These are phyloP conservation scores for Aquanectria penicillioides DNA, from an alignment of 2,329 filamentous ascomycete genomes.

Conservation along the genomic window DNA sequence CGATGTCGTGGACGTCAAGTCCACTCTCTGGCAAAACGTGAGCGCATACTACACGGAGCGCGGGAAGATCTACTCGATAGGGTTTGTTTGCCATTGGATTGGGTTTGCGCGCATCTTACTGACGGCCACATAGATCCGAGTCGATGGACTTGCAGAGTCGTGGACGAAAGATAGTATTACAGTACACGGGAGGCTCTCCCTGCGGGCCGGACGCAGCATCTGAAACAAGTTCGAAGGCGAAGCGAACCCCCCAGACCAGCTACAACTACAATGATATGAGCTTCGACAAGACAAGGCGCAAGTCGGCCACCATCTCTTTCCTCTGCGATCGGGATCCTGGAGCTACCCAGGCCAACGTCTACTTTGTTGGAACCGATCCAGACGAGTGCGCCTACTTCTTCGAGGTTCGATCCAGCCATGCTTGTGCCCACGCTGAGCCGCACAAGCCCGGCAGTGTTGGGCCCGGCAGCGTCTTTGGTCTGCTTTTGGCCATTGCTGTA, in stretches of 20 bases:
- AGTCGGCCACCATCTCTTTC: conserved; percentile 91
- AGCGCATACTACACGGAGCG: conserved; percentile 79
- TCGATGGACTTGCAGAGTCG: conserved; percentile 65
- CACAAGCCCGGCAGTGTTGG: conserved; percentile 78
- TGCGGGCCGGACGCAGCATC: conserved; percentile 64
- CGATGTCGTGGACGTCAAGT: conserved; percentile 71
- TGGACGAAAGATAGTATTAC: conserved; percentile 79
- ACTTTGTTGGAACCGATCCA: conserved; percentile 84
- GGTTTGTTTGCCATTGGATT: conserved; percentile 58
- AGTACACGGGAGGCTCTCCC: conserved; percentile 81
- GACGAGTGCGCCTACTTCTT: conserved; percentile 97
- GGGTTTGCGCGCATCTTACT: conserved; percentile 20
- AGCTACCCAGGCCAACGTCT: conserved; percentile 73
- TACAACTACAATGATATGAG: conserved; percentile 40
- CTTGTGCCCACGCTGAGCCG: conserved; percentile 75
- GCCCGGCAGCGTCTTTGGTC: conserved; percentile 82
- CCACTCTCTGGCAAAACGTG: conserved; percentile 73
- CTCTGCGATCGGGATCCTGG: conserved; percentile 88
- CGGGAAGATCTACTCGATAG: conserved; percentile 77
- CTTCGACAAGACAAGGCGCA: conserved; percentile 57
- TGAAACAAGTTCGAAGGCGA: conserved; percentile 48
- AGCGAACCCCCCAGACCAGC: conserved; percentile 42
- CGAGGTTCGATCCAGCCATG: conserved; percentile 86
- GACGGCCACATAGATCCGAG: conserved; percentile 50
- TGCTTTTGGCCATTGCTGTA: conserved; percentile 81